Evolutionary conservation across 208 protist species (phyloP), one percentile per base, ranked within the genome.

Genomic region (Leishmania braziliensis): DNA sequence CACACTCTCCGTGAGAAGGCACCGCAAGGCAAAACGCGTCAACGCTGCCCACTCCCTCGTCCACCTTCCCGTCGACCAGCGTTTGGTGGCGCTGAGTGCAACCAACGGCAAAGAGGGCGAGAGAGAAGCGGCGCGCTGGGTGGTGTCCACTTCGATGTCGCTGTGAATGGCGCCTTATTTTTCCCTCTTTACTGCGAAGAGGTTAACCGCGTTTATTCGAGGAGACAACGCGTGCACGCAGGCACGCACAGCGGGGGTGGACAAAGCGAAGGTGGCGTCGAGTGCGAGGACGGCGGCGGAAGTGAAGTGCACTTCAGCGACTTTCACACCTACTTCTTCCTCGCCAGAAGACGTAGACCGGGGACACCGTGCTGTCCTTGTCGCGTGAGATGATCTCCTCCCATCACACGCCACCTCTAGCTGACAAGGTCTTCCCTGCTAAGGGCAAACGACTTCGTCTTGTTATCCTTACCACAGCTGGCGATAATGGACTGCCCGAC

Each of bases 401-500:
- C 9, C 46, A 20, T 46, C 43, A 12, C 33, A 46, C 36, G 6
- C 46, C 43, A 53, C 46, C 43, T 9, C 46, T 76, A 53, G 54
- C 63, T 54, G 50, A 75, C 16, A 39, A 82, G 69, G 16, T n/a
- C 80, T 53, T 89, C 86, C 54, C 90, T 89, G 48, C 79, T 83
- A 14, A 96, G 74, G 48, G 87, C 81, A 53, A 93, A 89, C 12
- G 88, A 91, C 68, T 89, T 90, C 18, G 91, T 95, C 77, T 91
- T 93, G 85, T 95, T 95, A 76, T 96, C 93, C 68, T 96, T 96
- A 48, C 91, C 93, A 69, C 93, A 89, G n/a, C 87, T 92, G 36
- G 87, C 93, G 56, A 96, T 88, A 46, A 88, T 73, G 20, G 86
- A 87, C 12, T 88, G 75, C 4, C 93, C 93, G 8, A 81, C 90